A percentile compares a stretch with the other conserved stretches of the same genome.
Evolutionary conservation across 441 rosid genomes (phyloP).

Genomic region (Raphanus hybrid): DNA sequence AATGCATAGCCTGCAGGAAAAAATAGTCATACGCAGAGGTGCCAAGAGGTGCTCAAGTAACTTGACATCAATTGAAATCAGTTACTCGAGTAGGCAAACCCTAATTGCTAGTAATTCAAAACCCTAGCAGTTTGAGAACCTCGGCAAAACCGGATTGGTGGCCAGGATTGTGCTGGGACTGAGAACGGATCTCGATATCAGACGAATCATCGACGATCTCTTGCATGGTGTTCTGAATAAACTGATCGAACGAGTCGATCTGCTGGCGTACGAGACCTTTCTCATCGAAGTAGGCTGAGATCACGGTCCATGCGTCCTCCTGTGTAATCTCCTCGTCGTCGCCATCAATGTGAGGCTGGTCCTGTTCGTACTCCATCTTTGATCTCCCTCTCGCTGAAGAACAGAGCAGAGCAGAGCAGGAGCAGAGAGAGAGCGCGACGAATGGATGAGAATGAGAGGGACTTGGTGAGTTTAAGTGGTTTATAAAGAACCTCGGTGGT

Average conservation of each 20-base stretch:
- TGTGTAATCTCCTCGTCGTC: constrained; percentile 87
- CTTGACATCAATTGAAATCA: neutral
- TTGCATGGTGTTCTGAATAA: constrained; percentile 96
- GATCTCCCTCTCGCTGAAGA: neutral
- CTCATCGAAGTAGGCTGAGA: constrained; percentile 94
- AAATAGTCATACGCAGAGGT: too few relatives aligned
- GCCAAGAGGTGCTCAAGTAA: neutral
- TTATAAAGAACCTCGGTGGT: too few relatives aligned
- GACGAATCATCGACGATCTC: constrained; percentile 88
- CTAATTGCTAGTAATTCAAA: constrained; percentile 5
- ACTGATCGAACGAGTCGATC: constrained; percentile 94
- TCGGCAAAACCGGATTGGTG: constrained; percentile 89
- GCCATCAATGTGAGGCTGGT: constrained; percentile 51
- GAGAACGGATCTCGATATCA: constrained; percentile 93
- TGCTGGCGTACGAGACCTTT: constrained; percentile 96
- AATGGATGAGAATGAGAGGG: too few relatives aligned
- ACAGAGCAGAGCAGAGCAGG: neutral
- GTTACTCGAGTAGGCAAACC: neutral
- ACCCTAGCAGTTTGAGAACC: constrained; percentile 51
- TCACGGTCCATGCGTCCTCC: constrained; percentile 96
- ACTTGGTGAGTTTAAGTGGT: too few relatives aligned
- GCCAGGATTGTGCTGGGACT: constrained; percentile 96
- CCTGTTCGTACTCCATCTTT: constrained; percentile 68
- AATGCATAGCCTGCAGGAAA: too few relatives aligned
- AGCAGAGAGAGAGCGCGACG: too few relatives aligned